Evolutionary conservation across 176 grass and related monocot genomes (phyloP).

Genomic region (Poa pratensis): DNA sequence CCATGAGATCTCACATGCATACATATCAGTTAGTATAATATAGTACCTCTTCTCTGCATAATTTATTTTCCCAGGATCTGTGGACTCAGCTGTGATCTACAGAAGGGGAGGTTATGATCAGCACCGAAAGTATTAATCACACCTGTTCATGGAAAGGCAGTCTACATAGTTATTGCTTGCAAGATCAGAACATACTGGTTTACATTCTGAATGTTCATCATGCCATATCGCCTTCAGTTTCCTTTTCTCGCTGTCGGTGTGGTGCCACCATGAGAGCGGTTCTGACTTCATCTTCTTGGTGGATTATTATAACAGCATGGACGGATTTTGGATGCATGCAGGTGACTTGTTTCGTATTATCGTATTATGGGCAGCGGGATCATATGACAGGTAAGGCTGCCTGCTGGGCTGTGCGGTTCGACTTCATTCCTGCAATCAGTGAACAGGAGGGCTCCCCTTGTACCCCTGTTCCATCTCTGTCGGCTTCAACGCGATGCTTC

Average conservation of each 20-base stretch:
- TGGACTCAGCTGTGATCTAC: constrained; percentile 26
- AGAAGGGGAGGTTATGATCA: constrained; percentile 28
- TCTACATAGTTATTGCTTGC: neutral
- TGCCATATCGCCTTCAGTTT: constrained; percentile 22
- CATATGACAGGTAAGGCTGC: constrained; percentile 53
- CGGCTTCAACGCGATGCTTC: constrained; percentile 40
- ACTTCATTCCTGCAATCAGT: constrained; percentile 42
- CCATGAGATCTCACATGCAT: constrained; percentile 7
- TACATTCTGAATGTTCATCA: constrained; percentile 18
- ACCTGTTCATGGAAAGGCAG: neutral
- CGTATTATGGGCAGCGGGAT: constrained; percentile 43
- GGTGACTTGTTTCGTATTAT: constrained; percentile 2
- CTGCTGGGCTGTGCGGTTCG: constrained; percentile 33
- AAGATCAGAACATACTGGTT: constrained; percentile 11
- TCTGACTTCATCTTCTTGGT: constrained; percentile 24
- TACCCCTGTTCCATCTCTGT: constrained; percentile 49
- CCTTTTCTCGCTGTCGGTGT: constrained; percentile 7
- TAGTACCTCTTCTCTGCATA: neutral
- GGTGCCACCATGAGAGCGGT: neutral
- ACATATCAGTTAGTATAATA: neutral
- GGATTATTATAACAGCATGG: constrained; percentile 26
- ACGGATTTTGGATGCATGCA: constrained; percentile 37
- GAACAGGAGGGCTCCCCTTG: constrained; percentile 49
- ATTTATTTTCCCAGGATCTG: neutral
- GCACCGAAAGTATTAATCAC: neutral